phyloP scores from a whole-genome alignment of 2,329 filamentous ascomycete species.

The Juglanconis juglandina region DNA sequence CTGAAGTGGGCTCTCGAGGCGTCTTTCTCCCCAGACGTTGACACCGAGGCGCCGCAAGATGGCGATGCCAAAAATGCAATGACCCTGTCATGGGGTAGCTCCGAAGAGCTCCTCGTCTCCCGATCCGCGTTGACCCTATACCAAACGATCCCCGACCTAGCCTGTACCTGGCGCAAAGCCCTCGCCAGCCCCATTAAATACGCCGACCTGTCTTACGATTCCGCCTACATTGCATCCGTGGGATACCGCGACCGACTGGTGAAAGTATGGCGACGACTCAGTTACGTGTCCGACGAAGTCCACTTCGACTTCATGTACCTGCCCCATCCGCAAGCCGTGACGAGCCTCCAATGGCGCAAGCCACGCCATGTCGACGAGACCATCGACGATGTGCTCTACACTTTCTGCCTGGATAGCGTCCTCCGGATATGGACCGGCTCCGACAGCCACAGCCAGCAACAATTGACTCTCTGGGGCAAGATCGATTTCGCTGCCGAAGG shows the following conservation, averaged over 20 bases:
- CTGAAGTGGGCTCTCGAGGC: conserved; percentile 69
- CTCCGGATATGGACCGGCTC: conserved; percentile 80
- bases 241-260: conserved; percentile 76
- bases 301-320: conserved; percentile 90
- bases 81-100: conserved; percentile 79
- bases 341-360: conserved; percentile 79
- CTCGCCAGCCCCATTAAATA: conserved; percentile 72
- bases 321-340: conserved; percentile 77
- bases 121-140: conserved; percentile 69
- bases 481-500: conserved; percentile 66
- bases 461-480: conserved; percentile 74
- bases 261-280: conserved; percentile 88
- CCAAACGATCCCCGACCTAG: conserved; percentile 44
- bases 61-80: conserved; percentile 34
- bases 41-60: conserved; percentile 20
- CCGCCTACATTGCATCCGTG: conserved; percentile 78
- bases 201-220: conserved; percentile 81
- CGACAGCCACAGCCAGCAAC: conserved; percentile 67
- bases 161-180: conserved; percentile 68
- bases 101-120: conserved; percentile 80
- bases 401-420: conserved; percentile 75
- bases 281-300: conserved; percentile 77
- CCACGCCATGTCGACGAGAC: conserved; percentile 74
- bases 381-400: conserved; percentile 85
- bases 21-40: conserved; percentile 44